Conservation (phyloP, 306 rosid genomes). For the Comarum palustre region DNA sequence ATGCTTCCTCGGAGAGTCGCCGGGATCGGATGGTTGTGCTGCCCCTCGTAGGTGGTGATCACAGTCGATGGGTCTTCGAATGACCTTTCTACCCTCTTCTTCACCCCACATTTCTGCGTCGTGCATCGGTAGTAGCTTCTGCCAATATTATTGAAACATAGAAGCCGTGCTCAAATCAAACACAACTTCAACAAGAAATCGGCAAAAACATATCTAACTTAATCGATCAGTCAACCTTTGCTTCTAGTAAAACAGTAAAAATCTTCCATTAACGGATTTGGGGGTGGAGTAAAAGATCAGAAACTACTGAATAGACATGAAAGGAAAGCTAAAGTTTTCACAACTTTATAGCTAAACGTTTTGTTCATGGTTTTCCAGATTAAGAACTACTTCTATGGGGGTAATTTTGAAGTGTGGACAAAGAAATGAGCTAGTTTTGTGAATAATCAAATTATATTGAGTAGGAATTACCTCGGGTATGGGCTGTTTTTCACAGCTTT, state of each 20-base stretch:
- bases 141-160: not conserved
- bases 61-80: constrained; percentile 66
- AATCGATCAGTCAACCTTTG: constrained; percentile 11
- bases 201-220: constrained; percentile 4
- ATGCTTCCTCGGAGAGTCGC: constrained; percentile 53
- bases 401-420: not conserved
- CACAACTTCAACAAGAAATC: constrained; percentile 1
- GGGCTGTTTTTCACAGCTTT: constrained; percentile 89
- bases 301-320: not conserved
- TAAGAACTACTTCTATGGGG: not conserved
- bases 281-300: constrained; percentile 2
- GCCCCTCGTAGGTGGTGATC: constrained; percentile 83
- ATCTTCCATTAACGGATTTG: not conserved
- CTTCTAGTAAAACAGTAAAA: not conserved
- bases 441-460: not conserved
- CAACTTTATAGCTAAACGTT: not conserved
- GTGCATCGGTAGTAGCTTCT: constrained; percentile 91
- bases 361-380: not conserved
- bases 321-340: not conserved
- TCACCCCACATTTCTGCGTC: constrained; percentile 75
- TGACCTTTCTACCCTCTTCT: constrained; percentile 84
- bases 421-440: not conserved
- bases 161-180: constrained; percentile 18
- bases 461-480: constrained; percentile 56
- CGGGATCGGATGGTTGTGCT: constrained; percentile 84